phyloP scores from a whole-genome alignment of 2,329 filamentous ascomycete genomes.

The Colletotrichum cuscutae region DNA sequence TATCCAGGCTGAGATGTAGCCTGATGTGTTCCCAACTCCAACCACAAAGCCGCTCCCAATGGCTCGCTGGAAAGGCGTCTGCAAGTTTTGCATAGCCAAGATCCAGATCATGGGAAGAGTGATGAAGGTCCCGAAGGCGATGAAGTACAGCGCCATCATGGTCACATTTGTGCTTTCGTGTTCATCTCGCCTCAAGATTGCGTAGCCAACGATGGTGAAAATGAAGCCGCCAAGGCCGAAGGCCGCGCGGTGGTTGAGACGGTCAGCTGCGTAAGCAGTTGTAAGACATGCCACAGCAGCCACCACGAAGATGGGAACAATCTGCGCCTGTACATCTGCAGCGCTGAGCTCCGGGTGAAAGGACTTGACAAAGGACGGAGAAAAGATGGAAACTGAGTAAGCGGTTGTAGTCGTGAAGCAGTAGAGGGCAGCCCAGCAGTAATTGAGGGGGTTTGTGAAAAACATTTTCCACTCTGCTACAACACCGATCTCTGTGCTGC shows the following conservation, averaged over 20 bases:
- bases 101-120: slow-evolving; percentile 36
- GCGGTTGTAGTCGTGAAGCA: slow-evolving; percentile 36
- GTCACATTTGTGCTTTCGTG: slow-evolving; percentile 14
- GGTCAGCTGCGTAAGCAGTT: slow-evolving; percentile 29
- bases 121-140: slow-evolving; percentile 33
- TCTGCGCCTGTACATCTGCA: slow-evolving; percentile 32
- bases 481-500: slow-evolving; percentile 7
- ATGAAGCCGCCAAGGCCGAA: slow-evolving; percentile 33
- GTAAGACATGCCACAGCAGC: slow-evolving; percentile 30
- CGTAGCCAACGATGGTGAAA: slow-evolving; percentile 33
- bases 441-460: slow-evolving; percentile 35
- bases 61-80: slow-evolving; percentile 36
- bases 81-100: slow-evolving; percentile 32
- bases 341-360: slow-evolving; percentile 32
- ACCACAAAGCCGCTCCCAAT: slow-evolving; percentile 48
- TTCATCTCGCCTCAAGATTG: slow-evolving; percentile 4
- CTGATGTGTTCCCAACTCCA: slow-evolving; percentile 48
- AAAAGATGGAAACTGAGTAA: slow-evolving; percentile 36
- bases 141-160: slow-evolving; percentile 36
- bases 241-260: slow-evolving; percentile 33
- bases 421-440: slow-evolving; percentile 34
- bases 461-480: slow-evolving; percentile 34
- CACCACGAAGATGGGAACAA: slow-evolving; percentile 36
- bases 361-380: slow-evolving; percentile 35
- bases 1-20: slow-evolving; percentile 37